Conservation (phyloP, 305 asterid genomes). For the Andrographis paniculata region DNA sequence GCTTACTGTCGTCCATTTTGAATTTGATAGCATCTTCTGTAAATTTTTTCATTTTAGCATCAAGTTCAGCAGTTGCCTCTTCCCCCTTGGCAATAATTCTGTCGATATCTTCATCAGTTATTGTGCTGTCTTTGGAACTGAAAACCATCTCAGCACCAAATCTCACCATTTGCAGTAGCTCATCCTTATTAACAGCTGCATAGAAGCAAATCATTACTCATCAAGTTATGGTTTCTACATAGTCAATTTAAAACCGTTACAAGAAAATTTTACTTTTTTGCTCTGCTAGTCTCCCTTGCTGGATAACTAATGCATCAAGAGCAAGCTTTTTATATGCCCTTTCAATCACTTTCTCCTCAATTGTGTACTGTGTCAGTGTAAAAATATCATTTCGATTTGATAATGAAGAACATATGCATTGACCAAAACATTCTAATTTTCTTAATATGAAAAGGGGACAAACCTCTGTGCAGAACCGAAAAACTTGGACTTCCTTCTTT, state of each 20-base stretch:
- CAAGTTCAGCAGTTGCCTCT: slow-evolving; percentile 98
- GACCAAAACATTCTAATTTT: too few relatives aligned
- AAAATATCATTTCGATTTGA: too few relatives aligned
- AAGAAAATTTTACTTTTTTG: slow-evolving; percentile 69
- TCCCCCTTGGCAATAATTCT: slow-evolving; percentile 99
- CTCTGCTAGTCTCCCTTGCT: slow-evolving; percentile 96
- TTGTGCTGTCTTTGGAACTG: slow-evolving; percentile 98
- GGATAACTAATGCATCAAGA: slow-evolving; percentile 99
- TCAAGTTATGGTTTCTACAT: slow-evolving; percentile 1
- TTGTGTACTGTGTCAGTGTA: slow-evolving; percentile 68
- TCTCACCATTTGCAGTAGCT: slow-evolving; percentile 96
- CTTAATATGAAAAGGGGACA: too few relatives aligned
- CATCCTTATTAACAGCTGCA: slow-evolving; percentile 97
- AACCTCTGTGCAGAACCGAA: slow-evolving; percentile 99
- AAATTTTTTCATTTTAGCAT: slow-evolving; percentile 98
- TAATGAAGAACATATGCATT: too few relatives aligned
- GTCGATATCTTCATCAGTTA: slow-evolving; percentile 97
- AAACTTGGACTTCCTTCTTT: slow-evolving; percentile 98
- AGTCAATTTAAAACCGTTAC: slow-evolving; percentile 8
- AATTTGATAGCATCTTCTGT: slow-evolving; percentile 99
- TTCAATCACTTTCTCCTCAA: slow-evolving; percentile 98
- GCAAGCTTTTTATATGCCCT: slow-evolving; percentile 99
- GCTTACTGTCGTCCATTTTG: slow-evolving; percentile 95
- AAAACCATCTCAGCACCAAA: slow-evolving; percentile 99
- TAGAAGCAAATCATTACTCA: not conserved